A percentile compares a stretch with the other conserved stretches of the same genome.
phyloP scores from a whole-genome alignment of 2,329 filamentous ascomycete genomes.

The Aspergillus amoenus region DNA sequence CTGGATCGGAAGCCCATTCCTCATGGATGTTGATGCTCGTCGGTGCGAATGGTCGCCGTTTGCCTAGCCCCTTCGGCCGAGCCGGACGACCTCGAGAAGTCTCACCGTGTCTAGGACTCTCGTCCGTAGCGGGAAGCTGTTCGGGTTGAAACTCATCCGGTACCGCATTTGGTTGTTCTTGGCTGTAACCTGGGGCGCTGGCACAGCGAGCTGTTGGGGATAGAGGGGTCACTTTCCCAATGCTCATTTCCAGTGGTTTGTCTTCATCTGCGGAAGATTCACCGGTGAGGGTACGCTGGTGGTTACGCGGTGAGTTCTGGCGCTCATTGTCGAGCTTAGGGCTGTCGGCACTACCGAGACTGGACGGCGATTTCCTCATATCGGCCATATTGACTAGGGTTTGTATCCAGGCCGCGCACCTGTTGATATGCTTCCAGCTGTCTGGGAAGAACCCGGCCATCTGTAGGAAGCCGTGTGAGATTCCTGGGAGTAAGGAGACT shows the following conservation, averaged over 20 bases:
- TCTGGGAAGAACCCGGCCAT: constrained; percentile 87
- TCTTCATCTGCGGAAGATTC: constrained; percentile 79
- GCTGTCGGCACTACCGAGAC: constrained; percentile 6
- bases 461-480: constrained; percentile 91
- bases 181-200: not conserved
- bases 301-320: constrained; percentile 35
- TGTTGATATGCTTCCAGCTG: constrained; percentile 82
- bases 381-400: constrained; percentile 60
- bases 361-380: constrained; percentile 19
- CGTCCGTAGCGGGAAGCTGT: not conserved
- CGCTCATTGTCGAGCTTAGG: constrained; percentile 12
- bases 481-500: constrained; percentile 80
- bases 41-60: constrained; percentile 15
- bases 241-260: constrained; percentile 75
- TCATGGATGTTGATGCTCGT: constrained; percentile 20
- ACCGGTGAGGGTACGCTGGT: constrained; percentile 48
- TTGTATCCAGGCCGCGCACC: constrained; percentile 77
- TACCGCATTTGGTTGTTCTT: not conserved
- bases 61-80: constrained; percentile 8
- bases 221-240: constrained; percentile 43
- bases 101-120: not conserved
- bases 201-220: not conserved
- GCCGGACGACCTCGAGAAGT: constrained; percentile 12
- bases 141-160: not conserved
- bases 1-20: constrained; percentile 21